Base-by-base conservation (phyloP, 345 rosid genomes). In the Ceriops tagal region DNA sequence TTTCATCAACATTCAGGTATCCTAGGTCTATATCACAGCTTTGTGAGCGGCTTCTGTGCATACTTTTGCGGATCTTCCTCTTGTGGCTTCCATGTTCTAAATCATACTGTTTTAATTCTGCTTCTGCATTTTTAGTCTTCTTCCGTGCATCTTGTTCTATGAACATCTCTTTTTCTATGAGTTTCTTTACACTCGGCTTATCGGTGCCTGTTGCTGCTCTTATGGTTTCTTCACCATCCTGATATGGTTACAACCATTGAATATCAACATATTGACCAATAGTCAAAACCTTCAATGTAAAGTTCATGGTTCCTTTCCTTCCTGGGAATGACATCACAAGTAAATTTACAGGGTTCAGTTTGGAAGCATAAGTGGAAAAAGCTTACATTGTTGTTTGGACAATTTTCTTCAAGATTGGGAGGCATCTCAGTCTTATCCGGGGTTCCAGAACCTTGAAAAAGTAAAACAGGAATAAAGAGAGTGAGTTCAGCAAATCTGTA, bases 91-190 rank as follows among this genome's bases (percentile, higher is more conserved):
- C 92, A 64, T 71, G 74, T 65, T 83, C 88, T 13, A 80, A 70
- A 73, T 70, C 79, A 35, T 82, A 76, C 70, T 66, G 65, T 61
- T 82, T 78, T 62, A 75, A 67, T 77, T 81, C 83, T 39, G 74
- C 83, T 81, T 82, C 85, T 66, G 66, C 71, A 75, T 64, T 75
- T 16, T 53, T 76, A 64, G 37, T 78, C 73, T 85, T 84, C 62
- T 72, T 79, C 77, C 78, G 81, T 19, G 64, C 21, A 53, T 61
- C 79, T 66, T 78, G 77, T 76, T 88, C 92, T 15, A 65, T 70
- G 52, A 83, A 77, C 87, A 92, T 87, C 78, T 90, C 99, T 77
- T 92, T 90, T 72, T 93, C 99, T 20, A 96, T 89, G 71, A 92
- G 99, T 72, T 78, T 86, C 86, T 92, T 92, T 77, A 96, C 90